Base-by-base conservation (phyloP, 208 protist genomes). In the Acanthamoeba lenticulata region DNA sequence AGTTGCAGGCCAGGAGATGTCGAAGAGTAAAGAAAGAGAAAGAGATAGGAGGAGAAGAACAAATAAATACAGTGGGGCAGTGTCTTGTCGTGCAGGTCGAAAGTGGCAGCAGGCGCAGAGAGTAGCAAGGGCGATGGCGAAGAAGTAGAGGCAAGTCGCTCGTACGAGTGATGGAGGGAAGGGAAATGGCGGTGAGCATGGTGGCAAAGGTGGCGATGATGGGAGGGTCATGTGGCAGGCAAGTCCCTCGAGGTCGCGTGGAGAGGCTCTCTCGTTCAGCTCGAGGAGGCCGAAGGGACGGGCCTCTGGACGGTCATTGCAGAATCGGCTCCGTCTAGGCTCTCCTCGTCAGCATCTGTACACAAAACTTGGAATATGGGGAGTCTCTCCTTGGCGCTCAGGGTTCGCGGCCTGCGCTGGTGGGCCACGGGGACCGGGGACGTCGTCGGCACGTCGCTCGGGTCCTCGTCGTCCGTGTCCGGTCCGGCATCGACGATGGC, bases 301-400 rank as follows among this genome's bases (percentile, higher is more conserved):
- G 34, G 40, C 74, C 52, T 85, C 42, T 45, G 74, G 0, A 42
- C 24, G 42, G 52, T 36, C 74, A 29, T 36, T 6, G 74, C 38
- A 38, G 38, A 57, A 27, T 45, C 38, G 74, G 42, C 27, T 55
- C 40, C 42, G 74, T 85, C 74, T 36, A 55, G 21, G 13, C 24
- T 36, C 9, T 85, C 74, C 74, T 85, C 74, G 44, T 85, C 74
- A 24, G 62, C 62, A 32, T 85, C 74, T 85, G 74, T 85, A 85
- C 74, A 85, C 74, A 85, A 85, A 85, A 85, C 74, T 85, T 85
- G 74, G 44, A 85, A 85, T 3, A 85, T 85, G 44, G 74, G 74
- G 0, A 85, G 74, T 55, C 74, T 27, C 74, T 85, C 74, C 74
- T 85, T 85, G 42, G 74, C 74, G 42, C 74, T 85, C 38, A 55